phyloP scores from a whole-genome alignment of 225 moss, liverwort and hornwort species.

The Neckera pumila region DNA sequence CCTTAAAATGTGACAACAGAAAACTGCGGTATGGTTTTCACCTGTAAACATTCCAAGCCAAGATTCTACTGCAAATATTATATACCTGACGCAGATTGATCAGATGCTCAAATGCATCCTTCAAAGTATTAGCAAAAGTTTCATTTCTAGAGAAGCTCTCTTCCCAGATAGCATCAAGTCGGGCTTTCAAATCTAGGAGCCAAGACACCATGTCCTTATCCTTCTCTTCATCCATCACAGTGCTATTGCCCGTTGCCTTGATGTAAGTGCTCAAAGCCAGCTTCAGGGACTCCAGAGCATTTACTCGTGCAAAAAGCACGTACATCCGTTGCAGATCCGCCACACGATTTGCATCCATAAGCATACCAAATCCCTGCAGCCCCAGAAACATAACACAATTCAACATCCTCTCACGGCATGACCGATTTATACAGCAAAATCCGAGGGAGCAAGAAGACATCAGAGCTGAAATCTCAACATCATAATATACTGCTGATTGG shows the following conservation, averaged over 20 bases:
- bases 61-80: background rate
- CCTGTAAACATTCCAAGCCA: background rate
- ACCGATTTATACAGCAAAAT: background rate
- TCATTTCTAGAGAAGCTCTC: constrained; percentile 92
- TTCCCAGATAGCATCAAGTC: constrained; percentile 91
- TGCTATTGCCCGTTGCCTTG: constrained; percentile 78
- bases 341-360: constrained; percentile 97
- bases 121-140: constrained; percentile 83
- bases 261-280: constrained; percentile 72
- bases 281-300: constrained; percentile 66
- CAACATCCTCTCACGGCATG: background rate
- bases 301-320: constrained; percentile 71
- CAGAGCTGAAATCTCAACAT: background rate
- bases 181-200: constrained; percentile 88
- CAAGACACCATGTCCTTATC: constrained; percentile 96
- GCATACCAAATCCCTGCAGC: constrained; percentile 77
- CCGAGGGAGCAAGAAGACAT: background rate
- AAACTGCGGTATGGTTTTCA: background rate
- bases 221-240: constrained; percentile 99
- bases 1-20: background rate
- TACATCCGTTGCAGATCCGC: constrained; percentile 93
- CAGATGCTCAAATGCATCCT: constrained; percentile 97
- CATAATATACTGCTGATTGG: background rate
- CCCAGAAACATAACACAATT: background rate
- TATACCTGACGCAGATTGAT: constrained; percentile 94